Evolutionary conservation across 305 asterid genomes (phyloP), one percentile per base, ranked within the genome.

Genomic region (Withania somnifera): DNA sequence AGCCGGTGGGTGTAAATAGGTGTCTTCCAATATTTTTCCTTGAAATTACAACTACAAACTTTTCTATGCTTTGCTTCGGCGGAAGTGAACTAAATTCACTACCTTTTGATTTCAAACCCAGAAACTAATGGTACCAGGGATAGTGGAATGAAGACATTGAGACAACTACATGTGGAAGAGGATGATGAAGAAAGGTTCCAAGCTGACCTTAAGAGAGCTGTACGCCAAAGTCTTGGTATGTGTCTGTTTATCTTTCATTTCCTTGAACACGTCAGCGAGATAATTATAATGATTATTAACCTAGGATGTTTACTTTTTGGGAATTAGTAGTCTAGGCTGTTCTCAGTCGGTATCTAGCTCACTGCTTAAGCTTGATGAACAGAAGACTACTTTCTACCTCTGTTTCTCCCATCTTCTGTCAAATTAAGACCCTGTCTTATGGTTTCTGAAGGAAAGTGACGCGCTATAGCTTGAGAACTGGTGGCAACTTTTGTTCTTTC

Each of bases 171-270:
- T 87, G 95, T 88, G 13, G 98, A 90, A 86, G 98, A 93, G 20
- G 98, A 94, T 32, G 98, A 90, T 52, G 98, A 96, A 87, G 95
- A 96, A 89, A 90, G 97, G 91, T 96, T 94, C 85, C 98, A 93
- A 87, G 97, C 94, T 42, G 99, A 96, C 86, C 95, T 96, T 82
- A 82, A 92, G 89, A 93, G 86, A 87, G 99, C 99, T 84, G 94
- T 93, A 20, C 94, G 86, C 82, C 95, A 94, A 90, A 95, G 98
- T 84, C 96, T 95, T 73, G 99, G 99, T 95, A 86, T 54, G 85
- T 85, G 85, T 85, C 38, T 51, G 80, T 38, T 45, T 60, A 19
- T 76, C 60, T 79, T 57, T 58, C 66, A 34, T 79, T 53, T 80
- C 60, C 11, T 57, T 22, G 38, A 75, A 50, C 80, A 75, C 50